phyloP scores from a whole-genome alignment of 1,284 basidiomycete genomes.

The Papiliotrema fonsecae region DNA sequence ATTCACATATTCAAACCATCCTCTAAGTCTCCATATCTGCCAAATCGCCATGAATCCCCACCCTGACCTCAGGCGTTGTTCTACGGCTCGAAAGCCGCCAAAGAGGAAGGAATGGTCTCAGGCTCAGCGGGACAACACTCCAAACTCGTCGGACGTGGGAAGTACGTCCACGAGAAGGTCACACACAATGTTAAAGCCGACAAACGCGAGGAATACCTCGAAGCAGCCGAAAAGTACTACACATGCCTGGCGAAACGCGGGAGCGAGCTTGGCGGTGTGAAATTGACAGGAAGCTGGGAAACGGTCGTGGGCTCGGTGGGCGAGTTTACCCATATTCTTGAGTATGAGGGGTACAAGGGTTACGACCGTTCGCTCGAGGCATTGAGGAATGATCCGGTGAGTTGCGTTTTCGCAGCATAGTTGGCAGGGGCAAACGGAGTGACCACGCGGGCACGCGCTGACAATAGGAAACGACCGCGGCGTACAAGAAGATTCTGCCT shows the following conservation, averaged over 20 bases:
- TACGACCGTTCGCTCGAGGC: constrained; percentile 55
- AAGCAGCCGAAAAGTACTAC: constrained; percentile 78
- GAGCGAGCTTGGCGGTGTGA: constrained; percentile 62
- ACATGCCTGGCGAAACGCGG: constrained; percentile 59
- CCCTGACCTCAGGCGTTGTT: constrained; percentile 51
- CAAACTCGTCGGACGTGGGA: constrained; percentile 73
- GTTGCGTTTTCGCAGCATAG: constrained; percentile 2
- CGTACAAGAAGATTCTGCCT: constrained; percentile 57
- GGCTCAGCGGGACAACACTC: constrained; percentile 65
- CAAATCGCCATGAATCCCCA: not conserved
- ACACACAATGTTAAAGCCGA: constrained; percentile 80
- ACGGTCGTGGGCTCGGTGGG: constrained; percentile 77
- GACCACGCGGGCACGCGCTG: no score
- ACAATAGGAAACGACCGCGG: constrained; percentile 18
- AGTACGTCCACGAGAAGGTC: constrained; percentile 75
- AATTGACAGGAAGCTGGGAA: constrained; percentile 88
- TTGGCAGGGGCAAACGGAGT: no score
- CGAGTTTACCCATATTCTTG: constrained; percentile 65
- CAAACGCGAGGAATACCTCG: constrained; percentile 72
- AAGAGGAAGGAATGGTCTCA: constrained; percentile 70
- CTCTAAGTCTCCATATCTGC: not conserved
- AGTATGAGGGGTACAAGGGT: constrained; percentile 83
- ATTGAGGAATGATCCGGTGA: constrained; percentile 27
- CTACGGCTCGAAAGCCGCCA: constrained; percentile 78
- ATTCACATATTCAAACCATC: not conserved